A percentile compares a stretch with the other conserved stretches of the same genome.
These are phyloP conservation scores for Inga oerstediana DNA, from an alignment of 306 rosid species.

Conservation along the genomic window DNA sequence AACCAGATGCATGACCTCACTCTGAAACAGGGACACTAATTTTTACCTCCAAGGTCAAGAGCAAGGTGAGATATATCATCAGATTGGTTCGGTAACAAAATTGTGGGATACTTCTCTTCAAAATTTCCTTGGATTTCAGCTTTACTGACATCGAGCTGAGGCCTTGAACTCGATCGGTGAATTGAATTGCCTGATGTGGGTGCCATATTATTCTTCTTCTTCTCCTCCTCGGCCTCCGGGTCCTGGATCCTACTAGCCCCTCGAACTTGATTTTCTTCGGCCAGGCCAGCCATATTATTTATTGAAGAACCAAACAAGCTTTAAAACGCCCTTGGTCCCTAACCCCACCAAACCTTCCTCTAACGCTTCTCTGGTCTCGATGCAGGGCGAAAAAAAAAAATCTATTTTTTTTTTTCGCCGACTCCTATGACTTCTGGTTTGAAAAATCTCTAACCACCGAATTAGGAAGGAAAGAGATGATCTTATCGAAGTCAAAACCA, in stretches of 20 bases:
- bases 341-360: conserved; percentile 50
- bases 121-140: conserved; percentile 86
- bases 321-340: conserved; percentile 28
- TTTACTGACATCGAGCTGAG: conserved; percentile 93
- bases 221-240: conserved; percentile 29
- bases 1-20: not conserved
- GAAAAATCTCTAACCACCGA: not conserved
- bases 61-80: conserved; percentile 92
- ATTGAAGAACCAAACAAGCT: conserved; percentile 39
- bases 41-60: conserved; percentile 90
- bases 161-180: conserved; percentile 86
- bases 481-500: not conserved
- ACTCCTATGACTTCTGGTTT: not conserved
- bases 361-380: not conserved
- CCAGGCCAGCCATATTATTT: conserved; percentile 67
- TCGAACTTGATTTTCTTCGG: conserved; percentile 39
- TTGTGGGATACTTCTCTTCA: conserved; percentile 88
- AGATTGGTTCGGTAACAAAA: conserved; percentile 93
- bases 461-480: not conserved
- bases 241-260: conserved; percentile 48
- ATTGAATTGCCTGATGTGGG: conserved; percentile 65
- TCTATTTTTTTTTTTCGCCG: not conserved
- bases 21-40: not conserved
- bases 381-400: not conserved
- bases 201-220: conserved; percentile 60